Evolutionary conservation across 78 protist species (phyloP).

Genomic region (Dictyostelium purpureum): DNA sequence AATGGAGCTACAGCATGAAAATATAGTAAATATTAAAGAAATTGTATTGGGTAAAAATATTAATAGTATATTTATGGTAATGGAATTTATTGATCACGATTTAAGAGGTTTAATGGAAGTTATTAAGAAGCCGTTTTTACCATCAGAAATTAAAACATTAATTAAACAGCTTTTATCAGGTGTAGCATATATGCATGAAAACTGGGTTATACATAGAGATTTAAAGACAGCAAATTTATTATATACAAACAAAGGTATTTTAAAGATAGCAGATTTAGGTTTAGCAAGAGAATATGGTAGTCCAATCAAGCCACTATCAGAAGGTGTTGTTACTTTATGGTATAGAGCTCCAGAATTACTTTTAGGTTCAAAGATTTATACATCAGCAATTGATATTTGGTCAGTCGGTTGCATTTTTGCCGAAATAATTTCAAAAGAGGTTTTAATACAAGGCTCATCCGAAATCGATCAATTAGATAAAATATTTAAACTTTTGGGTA

Average conservation of each 20-base stretch:
- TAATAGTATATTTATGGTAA: slow-evolving; percentile 70
- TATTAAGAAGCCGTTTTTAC: slow-evolving; percentile 47
- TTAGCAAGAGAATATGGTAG: slow-evolving; percentile 95
- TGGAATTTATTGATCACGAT: slow-evolving; percentile 86
- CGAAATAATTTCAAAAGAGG: slow-evolving; percentile 92
- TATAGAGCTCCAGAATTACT: slow-evolving; percentile 84
- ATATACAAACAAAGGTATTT: slow-evolving; percentile 63
- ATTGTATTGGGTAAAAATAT: slow-evolving; percentile 47
- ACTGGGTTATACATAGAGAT: slow-evolving; percentile 86
- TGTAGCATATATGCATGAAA: slow-evolving; percentile 65
- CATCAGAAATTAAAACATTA: slow-evolving; percentile 75
- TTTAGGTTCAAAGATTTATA: slow-evolving; percentile 92
- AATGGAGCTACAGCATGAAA: slow-evolving; percentile 95
- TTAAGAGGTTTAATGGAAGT: slow-evolving; percentile 55
- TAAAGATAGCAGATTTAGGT: slow-evolving; percentile 99
- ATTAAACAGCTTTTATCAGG: slow-evolving; percentile 75
- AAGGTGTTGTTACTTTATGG: slow-evolving; percentile 91
- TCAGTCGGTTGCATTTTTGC: slow-evolving; percentile 98
- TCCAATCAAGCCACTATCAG: slow-evolving; percentile 94
- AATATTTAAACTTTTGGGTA: slow-evolving; percentile 77
- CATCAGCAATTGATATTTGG: slow-evolving; percentile 99
- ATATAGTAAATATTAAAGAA: slow-evolving; percentile 92
- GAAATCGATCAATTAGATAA: slow-evolving; percentile 95
- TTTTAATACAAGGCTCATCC: slow-evolving; percentile 96
- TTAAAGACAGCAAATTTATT: slow-evolving; percentile 78